Conservation (phyloP, 306 rosid species). For the Cucurbita moschata region DNA sequence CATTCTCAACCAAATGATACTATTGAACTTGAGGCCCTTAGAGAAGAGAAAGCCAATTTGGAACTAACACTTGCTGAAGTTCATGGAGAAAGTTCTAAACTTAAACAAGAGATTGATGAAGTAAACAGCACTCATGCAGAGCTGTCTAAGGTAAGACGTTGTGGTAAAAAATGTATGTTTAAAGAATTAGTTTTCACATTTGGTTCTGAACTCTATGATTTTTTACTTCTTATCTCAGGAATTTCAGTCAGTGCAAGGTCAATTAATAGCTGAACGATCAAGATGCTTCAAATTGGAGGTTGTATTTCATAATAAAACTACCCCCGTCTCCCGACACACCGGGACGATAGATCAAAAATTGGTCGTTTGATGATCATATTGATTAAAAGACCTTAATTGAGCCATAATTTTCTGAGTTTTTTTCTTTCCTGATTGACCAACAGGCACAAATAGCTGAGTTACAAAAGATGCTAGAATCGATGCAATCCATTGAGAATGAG, state of each 20-base stretch:
- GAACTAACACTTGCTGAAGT: slow-evolving; percentile 53
- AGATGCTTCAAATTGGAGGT: slow-evolving; percentile 96
- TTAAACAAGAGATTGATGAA: slow-evolving; percentile 35
- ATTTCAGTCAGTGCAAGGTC: slow-evolving; percentile 81
- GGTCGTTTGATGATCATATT: background rate
- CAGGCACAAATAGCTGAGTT: slow-evolving; percentile 87
- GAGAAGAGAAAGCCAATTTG: slow-evolving; percentile 42
- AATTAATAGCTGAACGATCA: slow-evolving; percentile 85
- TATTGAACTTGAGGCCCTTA: slow-evolving; percentile 31
- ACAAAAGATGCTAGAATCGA: slow-evolving; percentile 55
- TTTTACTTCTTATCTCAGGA: slow-evolving; percentile 44
- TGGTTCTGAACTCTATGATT: background rate
- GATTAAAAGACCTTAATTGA: background rate
- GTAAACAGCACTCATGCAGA: slow-evolving; percentile 59
- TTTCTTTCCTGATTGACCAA: slow-evolving; percentile 1
- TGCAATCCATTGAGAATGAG: slow-evolving; percentile 68
- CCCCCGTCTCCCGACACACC: background rate
- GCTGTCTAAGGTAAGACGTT: slow-evolving; percentile 58
- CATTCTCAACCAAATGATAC: slow-evolving; percentile 19
- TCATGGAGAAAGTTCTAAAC: slow-evolving; percentile 17
- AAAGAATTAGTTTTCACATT: background rate
- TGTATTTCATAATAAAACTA: background rate
- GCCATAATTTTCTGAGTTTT: background rate
- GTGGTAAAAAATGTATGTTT: background rate
- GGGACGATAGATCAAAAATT: background rate